phyloP scores from a whole-genome alignment of 129 eudicot species.

The Flaveria linearis region DNA sequence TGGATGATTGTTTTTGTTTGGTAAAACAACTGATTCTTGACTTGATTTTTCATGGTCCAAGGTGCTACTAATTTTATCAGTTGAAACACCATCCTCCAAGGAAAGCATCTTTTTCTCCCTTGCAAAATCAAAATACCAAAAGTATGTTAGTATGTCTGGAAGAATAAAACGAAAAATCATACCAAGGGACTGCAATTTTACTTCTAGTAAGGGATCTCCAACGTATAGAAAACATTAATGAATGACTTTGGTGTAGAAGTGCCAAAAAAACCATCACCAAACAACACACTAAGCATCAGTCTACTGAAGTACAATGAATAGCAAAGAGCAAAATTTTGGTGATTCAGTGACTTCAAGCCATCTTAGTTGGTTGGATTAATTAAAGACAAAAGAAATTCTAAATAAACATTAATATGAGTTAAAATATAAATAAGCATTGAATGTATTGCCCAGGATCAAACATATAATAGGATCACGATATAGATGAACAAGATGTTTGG shows the following conservation, averaged over 20 bases:
- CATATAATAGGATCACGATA: no score
- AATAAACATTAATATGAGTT: no score
- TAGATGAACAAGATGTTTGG: no score
- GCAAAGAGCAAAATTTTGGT: neutral
- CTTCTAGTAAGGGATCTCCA: neutral
- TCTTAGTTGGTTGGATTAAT: no score
- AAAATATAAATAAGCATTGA: no score
- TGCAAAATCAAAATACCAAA: constrained; percentile 27
- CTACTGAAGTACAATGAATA: neutral
- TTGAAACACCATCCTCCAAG: constrained; percentile 44
- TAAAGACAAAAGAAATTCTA: no score
- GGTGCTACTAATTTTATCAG: constrained; percentile 37
- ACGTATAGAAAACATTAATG: neutral
- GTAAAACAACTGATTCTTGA: constrained; percentile 34
- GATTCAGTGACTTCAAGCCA: no score
- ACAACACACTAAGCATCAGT: neutral
- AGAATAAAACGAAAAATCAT: neutral
- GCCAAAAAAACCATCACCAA: constrained; percentile 1
- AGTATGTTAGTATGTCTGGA: constrained; percentile 2
- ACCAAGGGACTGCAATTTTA: neutral
- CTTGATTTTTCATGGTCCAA: constrained; percentile 41
- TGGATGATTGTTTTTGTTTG: constrained; percentile 37
- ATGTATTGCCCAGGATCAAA: no score
- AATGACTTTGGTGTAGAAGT: neutral
- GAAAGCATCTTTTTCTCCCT: constrained; percentile 51